phyloP scores from a whole-genome alignment of 306 rosid species.

The Sechiopsis laciniata region DNA sequence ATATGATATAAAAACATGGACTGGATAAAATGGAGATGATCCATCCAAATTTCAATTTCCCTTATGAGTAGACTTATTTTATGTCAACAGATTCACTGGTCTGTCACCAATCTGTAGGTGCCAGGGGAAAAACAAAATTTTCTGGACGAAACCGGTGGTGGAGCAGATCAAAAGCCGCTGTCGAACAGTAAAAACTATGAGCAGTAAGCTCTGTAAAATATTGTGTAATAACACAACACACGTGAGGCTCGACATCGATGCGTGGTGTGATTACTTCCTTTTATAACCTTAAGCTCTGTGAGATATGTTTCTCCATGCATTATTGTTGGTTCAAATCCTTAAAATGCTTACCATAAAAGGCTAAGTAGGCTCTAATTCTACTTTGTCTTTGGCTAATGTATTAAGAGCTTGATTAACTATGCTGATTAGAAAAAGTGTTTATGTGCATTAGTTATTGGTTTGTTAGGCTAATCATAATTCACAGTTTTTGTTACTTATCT shows the following conservation, averaged over 20 bases:
- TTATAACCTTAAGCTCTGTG: slow-evolving; percentile 11
- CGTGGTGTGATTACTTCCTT: slow-evolving; percentile 17
- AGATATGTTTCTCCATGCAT: slow-evolving; percentile 20
- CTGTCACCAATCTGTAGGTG: slow-evolving; percentile 34
- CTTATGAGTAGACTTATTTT: neutral
- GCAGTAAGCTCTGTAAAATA: slow-evolving; percentile 24
- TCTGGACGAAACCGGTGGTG: slow-evolving; percentile 35
- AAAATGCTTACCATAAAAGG: slow-evolving; percentile 6
- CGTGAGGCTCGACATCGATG: slow-evolving; percentile 10
- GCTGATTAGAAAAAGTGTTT: neutral
- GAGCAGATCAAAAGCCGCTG: slow-evolving; percentile 24
- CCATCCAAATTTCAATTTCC: slow-evolving; percentile 10
- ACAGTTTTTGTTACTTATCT: neutral
- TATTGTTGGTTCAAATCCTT: slow-evolving; percentile 8
- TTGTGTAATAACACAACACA: slow-evolving; percentile 12
- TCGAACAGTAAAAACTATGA: slow-evolving; percentile 12
- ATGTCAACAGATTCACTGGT: slow-evolving; percentile 32
- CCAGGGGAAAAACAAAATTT: slow-evolving; percentile 43
- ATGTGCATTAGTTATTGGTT: slow-evolving; percentile 14
- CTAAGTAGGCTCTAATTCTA: slow-evolving; percentile 3
- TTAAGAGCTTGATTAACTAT: slow-evolving; percentile 5
- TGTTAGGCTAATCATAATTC: slow-evolving; percentile 16
- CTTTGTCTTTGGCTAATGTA: slow-evolving; percentile 18
- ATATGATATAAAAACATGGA: neutral
- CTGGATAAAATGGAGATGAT: slow-evolving; percentile 9